Conservation (phyloP, 371 early-diverging fungal genomes). For the Mortierella polycephala region DNA sequence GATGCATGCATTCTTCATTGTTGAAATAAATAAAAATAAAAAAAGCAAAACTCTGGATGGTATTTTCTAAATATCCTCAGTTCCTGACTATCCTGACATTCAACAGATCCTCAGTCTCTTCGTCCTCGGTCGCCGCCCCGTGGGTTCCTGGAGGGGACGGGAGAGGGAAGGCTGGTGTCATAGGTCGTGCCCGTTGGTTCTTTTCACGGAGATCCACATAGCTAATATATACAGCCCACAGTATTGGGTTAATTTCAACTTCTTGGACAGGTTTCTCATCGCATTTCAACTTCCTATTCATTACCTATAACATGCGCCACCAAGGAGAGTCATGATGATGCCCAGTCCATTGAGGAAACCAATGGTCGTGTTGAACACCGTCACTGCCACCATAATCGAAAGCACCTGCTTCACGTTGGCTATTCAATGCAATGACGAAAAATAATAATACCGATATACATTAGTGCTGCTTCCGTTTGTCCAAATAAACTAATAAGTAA, state of each 20-base stretch:
- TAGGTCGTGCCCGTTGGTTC: slow-evolving; percentile 26
- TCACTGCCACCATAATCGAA: slow-evolving; percentile 80
- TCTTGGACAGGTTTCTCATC: neutral
- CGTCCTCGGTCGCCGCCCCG: slow-evolving; percentile 16
- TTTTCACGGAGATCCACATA: slow-evolving; percentile 44
- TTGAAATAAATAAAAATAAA: neutral
- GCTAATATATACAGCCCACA: slow-evolving; percentile 9
- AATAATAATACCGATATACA: neutral
- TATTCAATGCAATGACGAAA: slow-evolving; percentile 15
- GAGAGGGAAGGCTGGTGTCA: slow-evolving; percentile 42
- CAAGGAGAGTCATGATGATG: slow-evolving; percentile 79
- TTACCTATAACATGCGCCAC: slow-evolving; percentile 67
- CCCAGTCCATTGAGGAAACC: slow-evolving; percentile 76
- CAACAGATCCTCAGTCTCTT: slow-evolving; percentile 39
- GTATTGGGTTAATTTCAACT: neutral
- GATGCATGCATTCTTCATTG: too few species aligned
- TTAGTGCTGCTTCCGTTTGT: neutral
- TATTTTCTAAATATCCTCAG: too few species aligned
- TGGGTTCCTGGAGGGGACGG: slow-evolving; percentile 19
- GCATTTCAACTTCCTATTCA: neutral
- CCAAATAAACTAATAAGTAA: neutral
- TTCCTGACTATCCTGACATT: slow-evolving; percentile 35
- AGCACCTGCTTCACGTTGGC: slow-evolving; percentile 90
- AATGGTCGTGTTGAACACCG: slow-evolving; percentile 78
- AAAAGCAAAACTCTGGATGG: neutral